These are phyloP conservation scores for Mucor saturninus DNA, from an alignment of 371 early-diverging fungal genomes.

Conservation along the genomic window DNA sequence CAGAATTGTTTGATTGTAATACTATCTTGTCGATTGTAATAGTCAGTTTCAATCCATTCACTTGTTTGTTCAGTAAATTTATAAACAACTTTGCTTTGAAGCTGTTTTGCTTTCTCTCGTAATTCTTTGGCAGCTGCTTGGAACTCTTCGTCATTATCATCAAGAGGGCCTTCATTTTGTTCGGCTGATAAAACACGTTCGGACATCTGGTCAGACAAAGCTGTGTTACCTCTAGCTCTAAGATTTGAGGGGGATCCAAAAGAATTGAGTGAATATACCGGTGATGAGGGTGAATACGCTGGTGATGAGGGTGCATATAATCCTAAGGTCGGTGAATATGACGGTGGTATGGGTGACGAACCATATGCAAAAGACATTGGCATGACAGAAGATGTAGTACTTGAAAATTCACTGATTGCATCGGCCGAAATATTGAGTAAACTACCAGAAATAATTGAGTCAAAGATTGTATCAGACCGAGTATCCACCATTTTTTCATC, in stretches of 20 bases:
- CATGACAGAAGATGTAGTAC: not conserved
- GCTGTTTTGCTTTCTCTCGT: slow-evolving; percentile 25
- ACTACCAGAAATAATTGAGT: slow-evolving; percentile 16
- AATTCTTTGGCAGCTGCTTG: slow-evolving; percentile 22
- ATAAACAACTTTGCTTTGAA: slow-evolving; percentile 26
- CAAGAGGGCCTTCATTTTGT: not conserved
- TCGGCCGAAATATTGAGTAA: not conserved
- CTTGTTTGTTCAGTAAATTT: slow-evolving; percentile 30
- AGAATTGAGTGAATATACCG: not conserved
- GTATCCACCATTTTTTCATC: slow-evolving; percentile 15
- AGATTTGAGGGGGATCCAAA: not conserved
- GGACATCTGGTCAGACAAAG: not conserved
- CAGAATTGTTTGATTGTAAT: slow-evolving; percentile 49
- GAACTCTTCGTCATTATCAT: slow-evolving; percentile 18
- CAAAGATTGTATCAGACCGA: slow-evolving; percentile 18
- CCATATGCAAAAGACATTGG: not conserved
- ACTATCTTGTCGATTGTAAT: slow-evolving; percentile 11
- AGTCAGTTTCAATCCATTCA: slow-evolving; percentile 38
- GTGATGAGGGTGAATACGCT: not conserved
- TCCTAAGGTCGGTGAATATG: not conserved
- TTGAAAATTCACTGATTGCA: not conserved
- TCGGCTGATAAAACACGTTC: not conserved
- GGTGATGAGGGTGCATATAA: not conserved
- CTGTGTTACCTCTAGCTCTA: not conserved
- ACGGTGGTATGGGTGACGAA: no score